Conservation (phyloP, 148 eudicot species). For the Selenicereus undatus region DNA sequence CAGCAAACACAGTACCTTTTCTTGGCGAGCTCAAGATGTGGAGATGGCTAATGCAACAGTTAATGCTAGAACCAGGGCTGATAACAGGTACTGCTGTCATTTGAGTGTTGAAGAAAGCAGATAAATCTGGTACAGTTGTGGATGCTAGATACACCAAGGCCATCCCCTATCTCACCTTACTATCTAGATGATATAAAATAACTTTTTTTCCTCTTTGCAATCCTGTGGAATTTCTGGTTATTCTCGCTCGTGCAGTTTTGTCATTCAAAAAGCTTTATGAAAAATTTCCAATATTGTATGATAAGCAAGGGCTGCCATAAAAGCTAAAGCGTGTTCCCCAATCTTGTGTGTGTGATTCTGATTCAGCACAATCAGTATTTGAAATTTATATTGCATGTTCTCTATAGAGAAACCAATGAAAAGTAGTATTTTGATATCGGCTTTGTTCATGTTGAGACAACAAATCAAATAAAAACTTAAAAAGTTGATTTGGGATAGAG, state of each 20-base stretch:
- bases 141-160: slow-evolving; percentile 12
- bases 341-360: no score
- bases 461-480: no score
- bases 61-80: slow-evolving; percentile 16
- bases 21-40: slow-evolving; percentile 24
- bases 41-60: slow-evolving; percentile 23
- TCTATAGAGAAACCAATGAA: no score
- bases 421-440: no score
- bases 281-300: no score
- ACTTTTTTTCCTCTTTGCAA: neutral
- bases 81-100: neutral
- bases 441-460: no score
- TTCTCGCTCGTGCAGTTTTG: neutral
- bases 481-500: no score
- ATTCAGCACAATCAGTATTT: no score
- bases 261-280: neutral
- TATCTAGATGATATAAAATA: neutral
- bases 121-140: slow-evolving; percentile 20
- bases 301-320: neutral
- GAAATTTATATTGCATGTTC: no score
- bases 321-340: no score
- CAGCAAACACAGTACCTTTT: neutral
- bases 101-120: slow-evolving; percentile 9
- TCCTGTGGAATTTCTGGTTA: neutral
- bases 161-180: neutral